Conservation (phyloP, 2,329 filamentous ascomycete genomes). For the Alternaria viburni region DNA sequence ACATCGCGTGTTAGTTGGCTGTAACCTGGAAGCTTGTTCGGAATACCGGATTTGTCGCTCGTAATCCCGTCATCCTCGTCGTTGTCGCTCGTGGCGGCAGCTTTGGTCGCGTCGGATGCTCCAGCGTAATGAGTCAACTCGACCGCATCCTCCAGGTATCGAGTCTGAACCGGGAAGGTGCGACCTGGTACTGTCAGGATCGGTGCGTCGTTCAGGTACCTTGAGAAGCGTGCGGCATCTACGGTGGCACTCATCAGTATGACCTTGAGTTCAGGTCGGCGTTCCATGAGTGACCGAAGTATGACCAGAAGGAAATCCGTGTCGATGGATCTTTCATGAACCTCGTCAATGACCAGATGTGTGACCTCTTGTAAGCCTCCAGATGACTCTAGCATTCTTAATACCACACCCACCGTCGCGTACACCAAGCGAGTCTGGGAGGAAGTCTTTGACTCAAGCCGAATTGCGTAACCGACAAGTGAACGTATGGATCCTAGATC, state of each 20-base stretch:
- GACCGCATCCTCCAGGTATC: slow-evolving; percentile 90
- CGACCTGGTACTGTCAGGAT: slow-evolving; percentile 89
- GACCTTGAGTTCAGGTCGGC: slow-evolving; percentile 84
- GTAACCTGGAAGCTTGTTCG: slow-evolving; percentile 73
- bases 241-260: slow-evolving; percentile 98
- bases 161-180: slow-evolving; percentile 89
- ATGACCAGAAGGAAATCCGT: slow-evolving; percentile 96
- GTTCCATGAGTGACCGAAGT: slow-evolving; percentile 78
- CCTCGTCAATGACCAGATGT: slow-evolving; percentile 94
- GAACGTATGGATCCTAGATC: slow-evolving; percentile 85
- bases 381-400: slow-evolving; percentile 93
- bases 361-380: slow-evolving; percentile 88
- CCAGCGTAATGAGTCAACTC: slow-evolving; percentile 78
- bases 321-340: slow-evolving; percentile 89
- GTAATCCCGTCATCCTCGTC: slow-evolving; percentile 56
- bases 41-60: slow-evolving; percentile 62
- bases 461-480: slow-evolving; percentile 91
- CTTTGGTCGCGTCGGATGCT: slow-evolving; percentile 54
- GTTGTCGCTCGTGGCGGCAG: slow-evolving; percentile 54
- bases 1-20: slow-evolving; percentile 76
- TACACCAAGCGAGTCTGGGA: slow-evolving; percentile 85
- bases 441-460: slow-evolving; percentile 85
- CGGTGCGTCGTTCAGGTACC: slow-evolving; percentile 83
- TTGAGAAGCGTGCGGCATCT: slow-evolving; percentile 88
- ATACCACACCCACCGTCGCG: slow-evolving; percentile 89